Percentiles rank a stretch among this genome's conserved stretches.
These are phyloP conservation scores for Picochlorum sp. DNA, from an alignment of 139 green algal genomes.

Conservation along the genomic window DNA sequence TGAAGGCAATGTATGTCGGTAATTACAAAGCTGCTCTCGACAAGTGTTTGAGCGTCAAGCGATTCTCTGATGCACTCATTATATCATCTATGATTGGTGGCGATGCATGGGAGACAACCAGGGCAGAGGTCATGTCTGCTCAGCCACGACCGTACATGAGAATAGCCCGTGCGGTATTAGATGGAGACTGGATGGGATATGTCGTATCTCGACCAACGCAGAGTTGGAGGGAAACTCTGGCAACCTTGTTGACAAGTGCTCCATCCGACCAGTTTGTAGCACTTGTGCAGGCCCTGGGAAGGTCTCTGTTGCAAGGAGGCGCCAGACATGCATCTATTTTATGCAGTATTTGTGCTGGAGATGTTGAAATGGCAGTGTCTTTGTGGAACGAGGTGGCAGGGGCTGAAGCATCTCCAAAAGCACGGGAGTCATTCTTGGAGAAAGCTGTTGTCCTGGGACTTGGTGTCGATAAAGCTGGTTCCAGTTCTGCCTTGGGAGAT, in stretches of 20 bases:
- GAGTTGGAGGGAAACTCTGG: conserved; percentile 90
- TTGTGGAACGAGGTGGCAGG: conserved; percentile 47
- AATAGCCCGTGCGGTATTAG: conserved; percentile 48
- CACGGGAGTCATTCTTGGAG: conserved; percentile 79
- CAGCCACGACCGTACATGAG: conserved; percentile 74
- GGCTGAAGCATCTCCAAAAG: conserved; percentile 14
- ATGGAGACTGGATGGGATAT: conserved; percentile 68
- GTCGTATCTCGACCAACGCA: conserved; percentile 65
- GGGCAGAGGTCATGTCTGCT: conserved; percentile 65
- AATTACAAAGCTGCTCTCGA: conserved; percentile 85
- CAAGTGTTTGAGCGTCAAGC: conserved; percentile 65
- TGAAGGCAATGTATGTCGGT: conserved; percentile 79
- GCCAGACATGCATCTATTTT: conserved; percentile 73
- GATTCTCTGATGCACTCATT: conserved; percentile 89
- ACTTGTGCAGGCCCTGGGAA: conserved; percentile 62
- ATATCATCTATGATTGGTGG: conserved; percentile 62
- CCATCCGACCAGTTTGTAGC: conserved; percentile 41
- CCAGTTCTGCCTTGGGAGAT: conserved; percentile 47
- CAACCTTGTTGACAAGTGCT: conserved; percentile 84
- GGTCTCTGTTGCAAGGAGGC: conserved; percentile 34
- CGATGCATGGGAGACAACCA: conserved; percentile 40
- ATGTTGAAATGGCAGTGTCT: conserved; percentile 75
- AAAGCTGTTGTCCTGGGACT: conserved; percentile 86
- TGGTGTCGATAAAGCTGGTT: conserved; percentile 43
- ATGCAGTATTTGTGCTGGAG: conserved; percentile 83